Evolutionary conservation across 1,284 basidiomycete genomes (phyloP).

Genomic region (Microbotryum intermedium): DNA sequence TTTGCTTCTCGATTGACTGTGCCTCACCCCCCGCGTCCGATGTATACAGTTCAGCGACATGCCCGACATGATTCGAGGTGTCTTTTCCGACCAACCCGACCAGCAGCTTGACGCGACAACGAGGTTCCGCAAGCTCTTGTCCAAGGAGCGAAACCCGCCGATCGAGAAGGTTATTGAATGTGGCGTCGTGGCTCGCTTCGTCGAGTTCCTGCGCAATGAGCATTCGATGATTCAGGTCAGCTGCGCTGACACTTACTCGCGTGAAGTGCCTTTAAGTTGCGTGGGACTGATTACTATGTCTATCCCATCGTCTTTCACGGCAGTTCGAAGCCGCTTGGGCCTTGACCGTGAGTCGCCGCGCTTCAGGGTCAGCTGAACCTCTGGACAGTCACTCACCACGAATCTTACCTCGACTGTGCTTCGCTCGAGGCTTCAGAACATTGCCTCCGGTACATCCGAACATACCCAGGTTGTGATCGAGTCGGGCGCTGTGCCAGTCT

Average conservation of each 20-base stretch:
- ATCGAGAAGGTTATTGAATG: constrained; percentile 98
- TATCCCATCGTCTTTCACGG: neutral
- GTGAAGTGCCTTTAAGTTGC: constrained; percentile 13
- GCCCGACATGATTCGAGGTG: constrained; percentile 72
- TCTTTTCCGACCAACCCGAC: constrained; percentile 85
- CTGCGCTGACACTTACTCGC: constrained; percentile 7
- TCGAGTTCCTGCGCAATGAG: constrained; percentile 79
- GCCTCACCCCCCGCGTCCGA: neutral
- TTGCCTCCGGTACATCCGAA: constrained; percentile 96
- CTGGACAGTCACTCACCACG: no score
- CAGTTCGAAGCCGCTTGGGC: constrained; percentile 99
- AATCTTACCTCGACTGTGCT: no score
- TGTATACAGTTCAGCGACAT: constrained; percentile 51
- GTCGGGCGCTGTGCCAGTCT: constrained; percentile 91
- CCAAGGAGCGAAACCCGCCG: constrained; percentile 99
- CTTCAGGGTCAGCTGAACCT: no score
- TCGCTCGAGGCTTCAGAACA: constrained; percentile 50
- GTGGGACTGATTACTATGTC: constrained; percentile 3
- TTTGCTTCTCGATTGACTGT: neutral
- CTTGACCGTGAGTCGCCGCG: constrained; percentile 50
- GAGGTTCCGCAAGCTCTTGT: constrained; percentile 95
- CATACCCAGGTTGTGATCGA: constrained; percentile 98
- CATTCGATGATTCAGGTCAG: constrained; percentile 91
- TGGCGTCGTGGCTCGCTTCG: constrained; percentile 93
- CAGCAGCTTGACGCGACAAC: constrained; percentile 86